Evolutionary conservation across 495 filamentous ascomycete genomes (phyloP).

Genomic region (Penicillium parvum): DNA sequence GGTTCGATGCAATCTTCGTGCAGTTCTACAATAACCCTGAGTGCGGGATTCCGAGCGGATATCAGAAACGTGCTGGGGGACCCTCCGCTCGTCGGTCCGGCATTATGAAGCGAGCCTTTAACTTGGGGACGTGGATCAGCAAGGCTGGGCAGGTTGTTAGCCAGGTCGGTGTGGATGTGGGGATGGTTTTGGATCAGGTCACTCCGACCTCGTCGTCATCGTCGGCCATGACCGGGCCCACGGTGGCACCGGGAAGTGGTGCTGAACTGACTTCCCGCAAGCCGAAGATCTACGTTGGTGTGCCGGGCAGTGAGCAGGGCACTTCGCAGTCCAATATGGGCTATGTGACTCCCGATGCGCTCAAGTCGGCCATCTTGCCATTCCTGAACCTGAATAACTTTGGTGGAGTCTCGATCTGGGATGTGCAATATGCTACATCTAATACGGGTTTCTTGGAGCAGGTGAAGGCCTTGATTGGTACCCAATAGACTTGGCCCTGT

Average conservation of each 20-base stretch:
- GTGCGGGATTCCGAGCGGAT: constrained; percentile 5
- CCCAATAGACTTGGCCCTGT: too few relatives aligned
- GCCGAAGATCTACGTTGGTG: constrained; percentile 6
- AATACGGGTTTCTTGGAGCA: constrained; percentile 1
- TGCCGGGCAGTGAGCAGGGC: not conserved
- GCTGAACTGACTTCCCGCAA: not conserved
- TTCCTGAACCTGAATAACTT: not conserved
- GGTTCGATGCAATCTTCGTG: constrained; percentile 4
- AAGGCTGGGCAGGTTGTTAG: not conserved
- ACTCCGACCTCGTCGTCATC: too few relatives aligned
- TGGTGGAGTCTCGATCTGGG: constrained; percentile 5
- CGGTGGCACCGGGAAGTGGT: not conserved
- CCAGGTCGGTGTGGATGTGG: too few relatives aligned
- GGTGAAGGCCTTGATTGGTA: too few relatives aligned
- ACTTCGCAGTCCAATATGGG: not conserved
- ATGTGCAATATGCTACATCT: not conserved
- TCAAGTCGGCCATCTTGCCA: not conserved
- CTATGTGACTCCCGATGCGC: not conserved
- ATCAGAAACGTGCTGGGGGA: not conserved
- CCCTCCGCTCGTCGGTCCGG: constrained; percentile 2
- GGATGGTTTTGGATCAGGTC: too few relatives aligned
- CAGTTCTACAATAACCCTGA: constrained; percentile 8
- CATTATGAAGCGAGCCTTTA: not conserved
- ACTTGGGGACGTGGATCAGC: constrained; percentile 2
- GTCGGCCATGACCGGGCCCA: not conserved